phyloP scores from a whole-genome alignment of 2,329 filamentous ascomycete genomes.

The Lasiodiplodia hormozganensis region DNA sequence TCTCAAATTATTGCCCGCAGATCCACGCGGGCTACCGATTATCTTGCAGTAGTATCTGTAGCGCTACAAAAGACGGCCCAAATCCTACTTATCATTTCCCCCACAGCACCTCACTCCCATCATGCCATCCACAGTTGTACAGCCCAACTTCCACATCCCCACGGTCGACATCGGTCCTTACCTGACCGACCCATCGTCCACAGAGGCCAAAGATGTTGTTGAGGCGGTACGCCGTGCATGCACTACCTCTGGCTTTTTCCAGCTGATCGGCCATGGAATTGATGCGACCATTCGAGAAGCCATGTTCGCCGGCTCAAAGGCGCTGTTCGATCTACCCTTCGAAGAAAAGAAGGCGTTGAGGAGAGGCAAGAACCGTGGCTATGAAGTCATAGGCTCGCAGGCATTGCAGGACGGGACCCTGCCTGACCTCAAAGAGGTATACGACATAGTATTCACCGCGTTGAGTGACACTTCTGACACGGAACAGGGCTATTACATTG shows the following conservation, averaged over 20 bases:
- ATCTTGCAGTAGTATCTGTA: not conserved
- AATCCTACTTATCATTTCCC: not conserved
- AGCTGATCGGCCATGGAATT: slow-evolving; percentile 20
- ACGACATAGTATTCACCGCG: not conserved
- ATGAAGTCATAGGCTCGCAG: slow-evolving; percentile 31
- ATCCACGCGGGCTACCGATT: not conserved
- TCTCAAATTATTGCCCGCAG: not conserved
- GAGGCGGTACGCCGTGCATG: slow-evolving; percentile 13
- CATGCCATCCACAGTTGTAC: slow-evolving; percentile 8
- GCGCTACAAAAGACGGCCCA: not conserved
- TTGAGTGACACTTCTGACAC: too few species aligned
- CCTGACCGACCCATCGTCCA: slow-evolving; percentile 8
- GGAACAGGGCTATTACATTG: slow-evolving; percentile 26
- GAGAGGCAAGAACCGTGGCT: slow-evolving; percentile 28
- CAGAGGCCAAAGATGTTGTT: not conserved
- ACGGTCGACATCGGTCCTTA: slow-evolving; percentile 19
- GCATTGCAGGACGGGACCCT: slow-evolving; percentile 29
- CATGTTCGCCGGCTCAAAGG: slow-evolving; percentile 23
- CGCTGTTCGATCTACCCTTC: slow-evolving; percentile 7
- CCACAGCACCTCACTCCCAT: not conserved
- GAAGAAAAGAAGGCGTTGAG: slow-evolving; percentile 23
- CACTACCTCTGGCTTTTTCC: slow-evolving; percentile 26
- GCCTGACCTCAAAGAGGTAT: slow-evolving; percentile 32
- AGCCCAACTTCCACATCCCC: slow-evolving; percentile 12
- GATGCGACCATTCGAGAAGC: not conserved